Evolutionary conservation across 2,329 filamentous ascomycete species (phyloP).

Genomic region (Falciphora oryzae): DNA sequence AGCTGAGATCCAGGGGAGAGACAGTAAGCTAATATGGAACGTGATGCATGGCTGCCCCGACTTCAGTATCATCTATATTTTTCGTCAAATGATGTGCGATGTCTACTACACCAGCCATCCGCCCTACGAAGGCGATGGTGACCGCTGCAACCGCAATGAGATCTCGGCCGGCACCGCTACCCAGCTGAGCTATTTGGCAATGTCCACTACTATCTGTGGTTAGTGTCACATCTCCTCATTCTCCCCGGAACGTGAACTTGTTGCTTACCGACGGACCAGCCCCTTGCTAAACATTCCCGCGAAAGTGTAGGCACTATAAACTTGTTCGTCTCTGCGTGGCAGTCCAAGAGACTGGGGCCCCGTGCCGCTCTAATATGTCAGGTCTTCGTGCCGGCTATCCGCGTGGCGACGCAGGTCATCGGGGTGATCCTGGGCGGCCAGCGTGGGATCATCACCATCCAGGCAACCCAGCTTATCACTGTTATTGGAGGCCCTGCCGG

Average conservation of each 20-base stretch:
- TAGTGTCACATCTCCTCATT: neutral
- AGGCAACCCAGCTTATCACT: slow-evolving; percentile 61
- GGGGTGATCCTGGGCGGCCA: slow-evolving; percentile 57
- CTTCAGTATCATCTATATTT: slow-evolving; percentile 50
- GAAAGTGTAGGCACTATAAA: slow-evolving; percentile 42
- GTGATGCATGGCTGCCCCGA: neutral
- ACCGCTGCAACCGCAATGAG: slow-evolving; percentile 53
- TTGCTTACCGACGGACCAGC: neutral
- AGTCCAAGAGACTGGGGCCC: slow-evolving; percentile 60
- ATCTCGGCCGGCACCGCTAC: slow-evolving; percentile 60
- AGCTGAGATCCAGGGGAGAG: neutral
- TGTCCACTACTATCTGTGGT: slow-evolving; percentile 63
- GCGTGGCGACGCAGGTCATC: slow-evolving; percentile 58
- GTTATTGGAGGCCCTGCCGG: slow-evolving; percentile 63
- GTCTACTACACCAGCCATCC: slow-evolving; percentile 58
- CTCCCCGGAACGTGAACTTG: neutral
- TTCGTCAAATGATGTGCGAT: slow-evolving; percentile 67
- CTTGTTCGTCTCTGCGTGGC: slow-evolving; percentile 61
- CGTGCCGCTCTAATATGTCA: slow-evolving; percentile 57
- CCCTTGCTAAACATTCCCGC: neutral
- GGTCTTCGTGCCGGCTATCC: slow-evolving; percentile 57
- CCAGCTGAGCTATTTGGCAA: slow-evolving; percentile 59
- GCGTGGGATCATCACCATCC: slow-evolving; percentile 61
- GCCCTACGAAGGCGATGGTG: slow-evolving; percentile 38
- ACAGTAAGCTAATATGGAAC: neutral